Evolutionary conservation across 495 filamentous ascomycete genomes (phyloP), one percentile per base, ranked within the genome.

Genomic region (Xylaria venustula): DNA sequence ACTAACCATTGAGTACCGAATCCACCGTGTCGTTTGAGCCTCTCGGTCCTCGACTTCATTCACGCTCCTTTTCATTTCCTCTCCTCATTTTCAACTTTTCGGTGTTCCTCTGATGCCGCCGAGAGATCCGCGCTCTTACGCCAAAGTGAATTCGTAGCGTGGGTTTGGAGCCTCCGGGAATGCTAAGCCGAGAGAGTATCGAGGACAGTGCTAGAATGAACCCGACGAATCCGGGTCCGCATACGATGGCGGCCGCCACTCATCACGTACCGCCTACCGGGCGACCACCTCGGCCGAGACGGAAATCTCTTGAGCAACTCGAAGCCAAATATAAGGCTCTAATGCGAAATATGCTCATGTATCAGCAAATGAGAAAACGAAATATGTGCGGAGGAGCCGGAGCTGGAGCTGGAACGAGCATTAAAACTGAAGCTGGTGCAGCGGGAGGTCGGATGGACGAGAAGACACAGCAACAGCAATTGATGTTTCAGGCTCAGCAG

Each of bases 301-400:
- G 60, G 37, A 57, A 62, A 45, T 62, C 60, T 19, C 60, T 62
- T 8, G 60, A 62, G 52, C 60, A 56, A n/a, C 52, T 62, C 26
- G 60, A 62, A 14, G 53, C 60, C 19, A 54, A 57, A 57, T 62
- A 62, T 34, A 62, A 57, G 17, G 52, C 60, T 37, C 15, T 62
- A 7, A 62, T 62, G 60, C 51, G 44, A 14, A 62, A 62, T 12
- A 62, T 62, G 60, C 51, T 62, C 52, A 50, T 62, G 34, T 62
- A 58, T 41, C 53, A 57, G 36, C 52, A 32, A 42, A 19, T 47
- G 17, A 45, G 41, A 30, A 41, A 54, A 30, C 48, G 46, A 19
- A 37, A 41, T 34, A 44, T 60, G n/a, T 37, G 46, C 6, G 47
- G 45, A 7, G 56, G 37, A 37, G 5, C 40, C 1, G 58, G 37